Conservation (phyloP, 306 rosid genomes). For the Macrotyloma uniflorum region DNA sequence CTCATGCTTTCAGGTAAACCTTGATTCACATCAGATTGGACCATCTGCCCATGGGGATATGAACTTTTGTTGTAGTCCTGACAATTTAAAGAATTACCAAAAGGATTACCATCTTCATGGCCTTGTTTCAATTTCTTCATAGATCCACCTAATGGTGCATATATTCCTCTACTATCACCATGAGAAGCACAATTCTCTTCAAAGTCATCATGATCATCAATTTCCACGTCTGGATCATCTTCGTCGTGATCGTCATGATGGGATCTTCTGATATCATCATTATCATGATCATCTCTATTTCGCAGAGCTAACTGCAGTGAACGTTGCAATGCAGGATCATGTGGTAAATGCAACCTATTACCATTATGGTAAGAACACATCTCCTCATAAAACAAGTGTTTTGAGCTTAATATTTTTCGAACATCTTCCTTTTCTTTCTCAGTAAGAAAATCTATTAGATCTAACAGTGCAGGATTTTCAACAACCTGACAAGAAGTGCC, state of each 20-base stretch:
- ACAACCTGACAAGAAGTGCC: slow-evolving; percentile 95
- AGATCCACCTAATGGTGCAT: slow-evolving; percentile 53
- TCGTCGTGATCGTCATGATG: slow-evolving; percentile 71
- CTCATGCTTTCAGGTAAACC: slow-evolving; percentile 59
- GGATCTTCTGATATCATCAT: slow-evolving; percentile 65
- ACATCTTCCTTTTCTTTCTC: slow-evolving; percentile 93
- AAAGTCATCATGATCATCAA: slow-evolving; percentile 63
- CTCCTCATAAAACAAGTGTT: slow-evolving; percentile 91
- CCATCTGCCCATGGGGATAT: slow-evolving; percentile 48
- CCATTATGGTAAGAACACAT: slow-evolving; percentile 95
- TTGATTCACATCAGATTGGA: slow-evolving; percentile 57
- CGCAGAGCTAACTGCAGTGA: slow-evolving; percentile 82
- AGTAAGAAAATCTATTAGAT: slow-evolving; percentile 57
- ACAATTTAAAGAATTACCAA: slow-evolving; percentile 53
- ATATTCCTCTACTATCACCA: slow-evolving; percentile 54
- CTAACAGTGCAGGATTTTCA: slow-evolving; percentile 78
- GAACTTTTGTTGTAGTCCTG: slow-evolving; percentile 59
- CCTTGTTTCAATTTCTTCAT: slow-evolving; percentile 65
- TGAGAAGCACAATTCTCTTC: slow-evolving; percentile 63
- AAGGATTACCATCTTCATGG: slow-evolving; percentile 51
- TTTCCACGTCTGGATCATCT: slow-evolving; percentile 70
- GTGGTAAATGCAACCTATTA: slow-evolving; percentile 87
- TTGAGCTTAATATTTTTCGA: slow-evolving; percentile 83
- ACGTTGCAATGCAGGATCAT: slow-evolving; percentile 82
- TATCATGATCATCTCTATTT: slow-evolving; percentile 74